These are phyloP conservation scores for Pholiota microspora DNA, from an alignment of 768 basidiomycete species.

Conservation along the genomic window DNA sequence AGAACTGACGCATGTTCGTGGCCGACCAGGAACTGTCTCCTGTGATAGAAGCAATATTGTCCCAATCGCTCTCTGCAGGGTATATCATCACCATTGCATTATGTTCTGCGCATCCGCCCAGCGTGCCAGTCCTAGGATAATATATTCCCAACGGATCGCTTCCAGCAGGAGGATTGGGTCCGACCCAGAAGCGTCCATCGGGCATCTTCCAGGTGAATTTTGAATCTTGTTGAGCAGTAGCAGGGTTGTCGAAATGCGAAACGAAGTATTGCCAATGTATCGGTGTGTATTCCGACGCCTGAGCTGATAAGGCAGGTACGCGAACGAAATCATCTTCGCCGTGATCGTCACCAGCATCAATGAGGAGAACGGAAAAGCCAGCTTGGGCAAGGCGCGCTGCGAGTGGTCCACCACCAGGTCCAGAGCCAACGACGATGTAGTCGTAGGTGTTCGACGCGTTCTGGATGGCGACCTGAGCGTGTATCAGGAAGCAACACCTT, in stretches of 20 bases:
- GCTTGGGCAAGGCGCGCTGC: conserved; percentile 7
- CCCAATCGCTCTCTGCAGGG: conserved; percentile 7
- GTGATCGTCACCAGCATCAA: conserved; percentile 6
- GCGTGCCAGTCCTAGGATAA: conserved; percentile 3
- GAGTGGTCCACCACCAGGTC: conserved; percentile 6
- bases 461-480: neutral
- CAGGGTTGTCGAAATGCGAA: conserved; percentile 3
- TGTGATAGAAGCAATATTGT: conserved; percentile 4
- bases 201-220: conserved; percentile 7
- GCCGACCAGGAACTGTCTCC: conserved; percentile 6
- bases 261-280: conserved; percentile 6
- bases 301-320: neutral
- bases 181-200: conserved; percentile 3
- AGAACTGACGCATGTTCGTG: conserved; percentile 4
- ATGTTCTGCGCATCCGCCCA: conserved; percentile 5
- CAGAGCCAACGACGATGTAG: conserved; percentile 6
- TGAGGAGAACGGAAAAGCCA: conserved; percentile 6
- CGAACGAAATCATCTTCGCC: conserved; percentile 1
- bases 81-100: conserved; percentile 8
- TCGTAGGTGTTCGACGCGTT: conserved; percentile 2
- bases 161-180: conserved; percentile 3
- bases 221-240: conserved; percentile 5
- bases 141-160: conserved; percentile 7
- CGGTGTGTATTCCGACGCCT: conserved; percentile 2
- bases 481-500: neutral